A percentile compares a stretch with the other conserved stretches of the same genome.
Evolutionary conservation across 805 yeast species (phyloP).

Genomic region (Monosporozyma aerobia): DNA sequence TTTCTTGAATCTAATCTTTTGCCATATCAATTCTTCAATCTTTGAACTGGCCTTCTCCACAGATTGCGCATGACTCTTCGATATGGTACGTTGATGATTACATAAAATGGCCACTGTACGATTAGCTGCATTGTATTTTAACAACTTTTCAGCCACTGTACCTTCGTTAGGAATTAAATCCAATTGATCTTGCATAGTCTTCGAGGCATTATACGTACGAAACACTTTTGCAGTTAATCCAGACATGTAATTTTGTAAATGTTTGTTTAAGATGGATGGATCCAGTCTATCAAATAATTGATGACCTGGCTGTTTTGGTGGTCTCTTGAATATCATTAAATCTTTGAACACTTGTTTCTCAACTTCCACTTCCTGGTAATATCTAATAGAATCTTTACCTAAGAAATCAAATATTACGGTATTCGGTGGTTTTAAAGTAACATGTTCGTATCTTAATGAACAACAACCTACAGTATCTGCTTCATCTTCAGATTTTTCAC

Average conservation of each 20-base stretch:
- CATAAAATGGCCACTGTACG: slow-evolving; percentile 91
- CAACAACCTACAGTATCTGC: slow-evolving; percentile 99
- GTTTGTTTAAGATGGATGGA: slow-evolving; percentile 74
- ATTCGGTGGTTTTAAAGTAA: slow-evolving; percentile 75
- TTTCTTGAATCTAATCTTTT: slow-evolving; percentile 61
- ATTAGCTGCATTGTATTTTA: slow-evolving; percentile 87
- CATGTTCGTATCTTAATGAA: slow-evolving; percentile 83
- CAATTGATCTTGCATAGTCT: slow-evolving; percentile 92
- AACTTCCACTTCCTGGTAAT: slow-evolving; percentile 85
- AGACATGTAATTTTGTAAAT: slow-evolving; percentile 80
- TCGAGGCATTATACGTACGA: slow-evolving; percentile 94
- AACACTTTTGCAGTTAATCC: slow-evolving; percentile 94
- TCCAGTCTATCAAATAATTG: slow-evolving; percentile 85
- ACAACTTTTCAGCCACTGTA: slow-evolving; percentile 76
- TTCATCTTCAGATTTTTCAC: slow-evolving; percentile 93
- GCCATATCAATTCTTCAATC: slow-evolving; percentile 78
- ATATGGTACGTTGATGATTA: slow-evolving; percentile 92
- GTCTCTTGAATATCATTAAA: slow-evolving; percentile 73
- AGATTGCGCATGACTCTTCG: slow-evolving; percentile 73
- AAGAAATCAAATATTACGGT: slow-evolving; percentile 83
- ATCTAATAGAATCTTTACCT: slow-evolving; percentile 92
- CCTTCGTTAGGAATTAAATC: slow-evolving; percentile 82
- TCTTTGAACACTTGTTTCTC: slow-evolving; percentile 88
- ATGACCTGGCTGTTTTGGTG: slow-evolving; percentile 87
- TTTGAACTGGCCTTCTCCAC: slow-evolving; percentile 72